These are phyloP conservation scores for Apiospora hydei DNA, from an alignment of 2,329 filamentous ascomycete genomes.

Conservation along the genomic window DNA sequence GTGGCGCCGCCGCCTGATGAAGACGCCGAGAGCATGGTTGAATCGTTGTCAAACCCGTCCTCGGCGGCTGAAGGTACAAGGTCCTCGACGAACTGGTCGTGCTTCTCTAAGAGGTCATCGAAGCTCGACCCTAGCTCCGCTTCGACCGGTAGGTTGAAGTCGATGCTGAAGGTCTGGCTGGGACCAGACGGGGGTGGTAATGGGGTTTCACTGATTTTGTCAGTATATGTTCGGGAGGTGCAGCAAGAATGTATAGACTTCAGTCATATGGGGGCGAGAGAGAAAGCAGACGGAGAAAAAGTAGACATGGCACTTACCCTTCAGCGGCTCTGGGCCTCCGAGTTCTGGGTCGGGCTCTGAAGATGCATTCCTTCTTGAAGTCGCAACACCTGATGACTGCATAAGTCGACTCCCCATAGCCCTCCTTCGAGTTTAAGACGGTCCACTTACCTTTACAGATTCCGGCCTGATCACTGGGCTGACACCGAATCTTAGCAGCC, in stretches of 20 bases:
- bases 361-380: conserved; percentile 61
- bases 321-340: conserved; percentile 53
- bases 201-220: conserved; percentile 29
- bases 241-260: too few relatives aligned
- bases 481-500: conserved; percentile 61
- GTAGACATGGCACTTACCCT: conserved; percentile 45
- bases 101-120: conserved; percentile 51
- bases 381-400: conserved; percentile 52
- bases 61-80: conserved; percentile 45
- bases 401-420: conserved; percentile 2
- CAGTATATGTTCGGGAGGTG: not conserved
- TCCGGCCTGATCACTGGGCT: conserved; percentile 52
- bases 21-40: conserved; percentile 24
- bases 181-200: conserved; percentile 46
- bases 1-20: conserved; percentile 25
- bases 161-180: conserved; percentile 60
- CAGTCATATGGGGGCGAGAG: not conserved
- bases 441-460: conserved; percentile 57
- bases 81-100: conserved; percentile 51
- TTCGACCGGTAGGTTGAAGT: conserved; percentile 54
- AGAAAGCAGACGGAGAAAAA: conserved; percentile 24
- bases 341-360: conserved; percentile 57
- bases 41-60: conserved; percentile 35
- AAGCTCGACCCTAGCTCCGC: conserved; percentile 49
- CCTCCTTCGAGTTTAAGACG: not conserved